Conservation (phyloP, 2,329 filamentous ascomycete genomes). For the Diplodia seriata region DNA sequence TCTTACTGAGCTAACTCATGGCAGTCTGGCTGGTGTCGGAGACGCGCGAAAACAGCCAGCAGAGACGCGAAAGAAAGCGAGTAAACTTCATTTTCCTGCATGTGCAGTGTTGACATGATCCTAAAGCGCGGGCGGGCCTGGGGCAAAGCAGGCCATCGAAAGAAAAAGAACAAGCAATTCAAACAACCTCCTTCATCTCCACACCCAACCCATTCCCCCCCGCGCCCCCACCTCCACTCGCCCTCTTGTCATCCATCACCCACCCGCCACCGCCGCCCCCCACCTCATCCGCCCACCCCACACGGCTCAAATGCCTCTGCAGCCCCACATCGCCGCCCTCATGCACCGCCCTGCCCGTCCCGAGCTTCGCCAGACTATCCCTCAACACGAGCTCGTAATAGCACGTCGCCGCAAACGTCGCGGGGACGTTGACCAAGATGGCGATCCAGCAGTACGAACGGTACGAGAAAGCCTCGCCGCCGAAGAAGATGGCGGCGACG, state of each 20-base stretch:
- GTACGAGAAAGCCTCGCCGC: conserved; percentile 57
- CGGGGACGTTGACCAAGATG: conserved; percentile 64
- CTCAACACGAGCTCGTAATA: conserved; percentile 64
- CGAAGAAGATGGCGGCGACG: conserved; percentile 65
- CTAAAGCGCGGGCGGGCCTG: no score
- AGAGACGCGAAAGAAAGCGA: no score
- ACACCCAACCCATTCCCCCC: background rate
- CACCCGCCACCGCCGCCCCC: background rate
- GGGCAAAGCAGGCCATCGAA: no score
- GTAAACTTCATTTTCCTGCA: no score
- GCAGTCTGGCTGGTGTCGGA: no score
- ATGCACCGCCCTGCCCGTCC: conserved; percentile 58
- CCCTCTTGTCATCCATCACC: background rate
- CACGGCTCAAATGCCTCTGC: conserved; percentile 49
- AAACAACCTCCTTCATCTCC: conserved; percentile 18
- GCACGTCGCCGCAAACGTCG: conserved; percentile 61
- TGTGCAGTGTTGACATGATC: no score
- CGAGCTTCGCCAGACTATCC: conserved; percentile 61
- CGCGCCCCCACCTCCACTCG: background rate
- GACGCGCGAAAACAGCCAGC: no score
- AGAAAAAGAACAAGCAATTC: background rate
- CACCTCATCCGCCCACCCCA: conserved; percentile 39
- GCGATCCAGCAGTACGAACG: conserved; percentile 60
- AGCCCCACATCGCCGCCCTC: conserved; percentile 61
- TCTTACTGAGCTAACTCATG: no score